phyloP scores from a whole-genome alignment of 2,329 filamentous ascomycete genomes.

The Aspergillus sp. region DNA sequence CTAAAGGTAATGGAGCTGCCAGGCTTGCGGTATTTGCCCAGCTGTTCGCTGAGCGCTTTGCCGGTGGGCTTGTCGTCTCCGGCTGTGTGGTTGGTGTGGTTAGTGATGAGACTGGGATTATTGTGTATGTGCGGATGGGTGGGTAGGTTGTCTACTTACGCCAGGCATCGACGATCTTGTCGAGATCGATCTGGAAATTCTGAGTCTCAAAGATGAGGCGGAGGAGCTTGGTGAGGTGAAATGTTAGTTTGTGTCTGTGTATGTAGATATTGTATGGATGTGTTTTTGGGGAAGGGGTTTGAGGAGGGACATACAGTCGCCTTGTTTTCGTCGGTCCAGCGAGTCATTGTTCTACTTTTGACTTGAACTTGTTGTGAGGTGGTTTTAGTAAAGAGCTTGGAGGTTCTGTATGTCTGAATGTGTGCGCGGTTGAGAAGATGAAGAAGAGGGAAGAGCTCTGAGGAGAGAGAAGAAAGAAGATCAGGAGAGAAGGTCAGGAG shows the following conservation, averaged over 20 bases:
- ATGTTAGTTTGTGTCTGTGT: not conserved
- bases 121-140: not conserved
- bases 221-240: slow-evolving; percentile 1
- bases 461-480: not conserved
- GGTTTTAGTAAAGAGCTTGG: not conserved
- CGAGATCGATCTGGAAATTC: not conserved
- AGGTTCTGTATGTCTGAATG: not conserved
- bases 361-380: not conserved
- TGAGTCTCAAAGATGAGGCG: slow-evolving; percentile 6
- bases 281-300: not conserved
- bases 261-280: not conserved
- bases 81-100: not conserved
- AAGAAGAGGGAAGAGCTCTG: too few species aligned
- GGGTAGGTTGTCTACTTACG: not conserved
- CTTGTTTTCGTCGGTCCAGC: not conserved
- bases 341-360: not conserved
- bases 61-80: slow-evolving; percentile 1
- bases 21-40: not conserved
- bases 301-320: not conserved
- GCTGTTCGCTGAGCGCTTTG: not conserved
- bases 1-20: not conserved
- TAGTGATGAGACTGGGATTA: not conserved
- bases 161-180: slow-evolving; percentile 4
- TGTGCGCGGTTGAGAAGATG: not conserved
- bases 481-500: too few species aligned